Evolutionary conservation across 176 grass and related monocot species (phyloP), one percentile per base, ranked within the genome.

Genomic region (Triticum monococcum): DNA sequence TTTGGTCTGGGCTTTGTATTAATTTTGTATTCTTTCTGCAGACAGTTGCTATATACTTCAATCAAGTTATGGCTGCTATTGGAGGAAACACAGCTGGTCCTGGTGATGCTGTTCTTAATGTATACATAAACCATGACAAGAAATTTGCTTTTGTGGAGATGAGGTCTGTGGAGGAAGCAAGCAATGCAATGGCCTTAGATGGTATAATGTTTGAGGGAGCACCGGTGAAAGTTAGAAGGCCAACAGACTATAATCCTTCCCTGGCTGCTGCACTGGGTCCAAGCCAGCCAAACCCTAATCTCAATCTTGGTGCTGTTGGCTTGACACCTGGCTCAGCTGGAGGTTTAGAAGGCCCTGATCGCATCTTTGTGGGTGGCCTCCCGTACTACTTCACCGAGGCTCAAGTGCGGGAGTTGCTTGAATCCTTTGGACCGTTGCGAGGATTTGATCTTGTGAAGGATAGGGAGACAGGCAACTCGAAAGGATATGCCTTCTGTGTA

Each of bases 61-160:
- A 94, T 89, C 92, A 95, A 81, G 96, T 96, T 64, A 98, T 98
- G 96, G 86, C 91, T 83, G 92, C 92, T 88, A 96, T 98, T 88
- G 93, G 90, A 83, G 96, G 96, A 86, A 98, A 98, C 81, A 96
- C 96, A 66, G 91, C 92, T 89, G 96, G 93, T 80, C 96, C 96
- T 89, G 96, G 96, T 80, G 96, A 98, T 94, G 93, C 96, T 79
- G 96, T 98, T 64, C 87, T 98, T 86, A 98, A 98, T 88, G 96
- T 98, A 2, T 98, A 98, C 69, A 98, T 98, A 89, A 98, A 98
- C 79, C 96, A 98, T 94, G 96, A 98, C 30, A 98, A 98, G 84
- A 98, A 98, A 87, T 98, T 98, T 89, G 96, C 96, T 84, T 98
- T 98, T 88, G 96, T 98, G 84, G 96, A 98, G 77, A 98, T 98